Conservation (phyloP, 495 filamentous ascomycete species). For the Amorphotheca resinae region DNA sequence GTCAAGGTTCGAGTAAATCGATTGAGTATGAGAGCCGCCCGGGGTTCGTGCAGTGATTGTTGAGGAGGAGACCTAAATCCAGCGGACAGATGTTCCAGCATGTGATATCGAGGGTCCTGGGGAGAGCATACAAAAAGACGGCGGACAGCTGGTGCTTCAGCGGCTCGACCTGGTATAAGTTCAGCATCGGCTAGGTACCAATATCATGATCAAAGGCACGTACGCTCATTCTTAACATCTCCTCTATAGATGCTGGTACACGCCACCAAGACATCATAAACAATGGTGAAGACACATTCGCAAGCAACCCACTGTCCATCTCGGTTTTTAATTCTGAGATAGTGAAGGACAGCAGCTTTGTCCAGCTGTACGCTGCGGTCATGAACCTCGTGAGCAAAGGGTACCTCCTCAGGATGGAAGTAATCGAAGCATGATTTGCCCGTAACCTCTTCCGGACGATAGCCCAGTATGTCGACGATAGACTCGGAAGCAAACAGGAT, state of each 20-base stretch:
- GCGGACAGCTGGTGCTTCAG: conserved; percentile 69
- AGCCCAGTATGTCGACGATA: conserved; percentile 70
- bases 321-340: conserved; percentile 57
- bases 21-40: conserved; percentile 78
- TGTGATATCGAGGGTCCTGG: conserved; percentile 78
- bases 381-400: conserved; percentile 62
- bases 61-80: conserved; percentile 61
- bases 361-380: conserved; percentile 62
- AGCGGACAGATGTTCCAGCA: conserved; percentile 72
- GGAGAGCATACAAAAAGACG: conserved; percentile 71
- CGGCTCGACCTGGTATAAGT: conserved; percentile 48
- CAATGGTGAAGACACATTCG: conserved; percentile 83
- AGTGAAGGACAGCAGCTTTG: conserved; percentile 75
- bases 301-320: conserved; percentile 67
- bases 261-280: conserved; percentile 76
- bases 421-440: conserved; percentile 75
- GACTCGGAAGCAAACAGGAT: conserved; percentile 78
- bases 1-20: conserved; percentile 72
- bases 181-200: conserved; percentile 7
- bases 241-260: conserved; percentile 69
- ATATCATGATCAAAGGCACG: conserved; percentile 25
- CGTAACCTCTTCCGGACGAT: conserved; percentile 60
- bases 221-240: conserved; percentile 63
- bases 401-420: conserved; percentile 73
- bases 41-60: conserved; percentile 61